phyloP scores from a whole-genome alignment of 345 rosid species.

The Murraya paniculata region DNA sequence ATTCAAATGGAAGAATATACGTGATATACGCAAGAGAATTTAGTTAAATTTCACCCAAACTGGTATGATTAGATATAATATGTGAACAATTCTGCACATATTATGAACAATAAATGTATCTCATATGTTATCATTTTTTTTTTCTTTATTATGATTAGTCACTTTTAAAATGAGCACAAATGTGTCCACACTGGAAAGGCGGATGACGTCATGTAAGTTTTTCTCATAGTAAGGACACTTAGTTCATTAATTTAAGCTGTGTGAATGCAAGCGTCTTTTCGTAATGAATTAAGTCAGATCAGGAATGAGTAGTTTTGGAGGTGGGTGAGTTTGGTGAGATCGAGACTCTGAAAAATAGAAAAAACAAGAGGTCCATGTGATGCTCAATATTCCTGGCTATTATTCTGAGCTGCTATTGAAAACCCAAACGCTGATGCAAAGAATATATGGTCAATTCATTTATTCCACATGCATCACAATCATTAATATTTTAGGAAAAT shows the following conservation, averaged over 20 bases:
- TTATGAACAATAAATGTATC: neutral
- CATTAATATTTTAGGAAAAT: slow-evolving; percentile 1
- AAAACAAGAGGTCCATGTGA: neutral
- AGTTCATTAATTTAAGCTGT: neutral
- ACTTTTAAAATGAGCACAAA: too few species aligned
- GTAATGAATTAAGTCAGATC: neutral
- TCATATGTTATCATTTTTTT: too few species aligned
- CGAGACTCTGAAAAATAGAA: neutral
- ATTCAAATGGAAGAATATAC: neutral
- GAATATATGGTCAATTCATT: slow-evolving; percentile 7
- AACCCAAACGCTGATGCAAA: neutral
- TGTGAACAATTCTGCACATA: neutral
- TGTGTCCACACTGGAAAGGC: too few species aligned
- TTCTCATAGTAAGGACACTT: neutral
- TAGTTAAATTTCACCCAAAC: neutral
- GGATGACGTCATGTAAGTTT: too few species aligned
- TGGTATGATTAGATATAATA: neutral
- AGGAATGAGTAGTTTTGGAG: neutral
- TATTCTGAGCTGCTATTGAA: neutral
- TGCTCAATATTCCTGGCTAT: neutral
- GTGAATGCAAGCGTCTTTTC: neutral
- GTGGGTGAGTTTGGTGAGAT: neutral
- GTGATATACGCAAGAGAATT: neutral
- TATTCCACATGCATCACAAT: neutral
- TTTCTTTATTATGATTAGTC: too few species aligned